Evolutionary conservation across 2,329 filamentous ascomycete species (phyloP).

Genomic region (Phyllosticta citriasiana): DNA sequence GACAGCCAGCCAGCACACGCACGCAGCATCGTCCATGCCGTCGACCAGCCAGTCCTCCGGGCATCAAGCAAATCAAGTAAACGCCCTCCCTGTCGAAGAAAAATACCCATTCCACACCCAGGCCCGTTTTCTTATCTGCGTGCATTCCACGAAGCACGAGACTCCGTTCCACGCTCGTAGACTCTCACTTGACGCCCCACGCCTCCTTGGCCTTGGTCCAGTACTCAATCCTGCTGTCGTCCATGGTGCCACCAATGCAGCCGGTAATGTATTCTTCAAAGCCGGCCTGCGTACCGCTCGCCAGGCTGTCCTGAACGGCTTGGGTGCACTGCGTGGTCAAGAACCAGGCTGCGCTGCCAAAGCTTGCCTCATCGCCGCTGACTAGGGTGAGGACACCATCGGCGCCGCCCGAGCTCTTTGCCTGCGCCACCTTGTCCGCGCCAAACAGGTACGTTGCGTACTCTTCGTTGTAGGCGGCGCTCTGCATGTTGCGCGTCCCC

Average conservation of each 20-base stretch:
- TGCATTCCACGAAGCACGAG: not conserved
- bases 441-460: constrained; percentile 43
- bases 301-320: constrained; percentile 35
- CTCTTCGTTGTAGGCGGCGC: constrained; percentile 41
- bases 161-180: not conserved
- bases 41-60: not conserved
- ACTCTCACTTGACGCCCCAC: constrained; percentile 1
- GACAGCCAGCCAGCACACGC: not conserved
- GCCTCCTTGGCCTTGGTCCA: constrained; percentile 8
- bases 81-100: not conserved
- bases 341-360: constrained; percentile 54
- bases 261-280: constrained; percentile 43
- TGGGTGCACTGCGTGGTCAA: constrained; percentile 43
- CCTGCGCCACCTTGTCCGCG: constrained; percentile 21
- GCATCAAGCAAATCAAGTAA: not conserved
- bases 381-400: constrained; percentile 43
- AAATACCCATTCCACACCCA: not conserved
- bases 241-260: constrained; percentile 8
- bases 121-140: not conserved
- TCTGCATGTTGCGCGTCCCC: constrained; percentile 62
- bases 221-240: constrained; percentile 2
- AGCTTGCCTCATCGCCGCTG: constrained; percentile 41
- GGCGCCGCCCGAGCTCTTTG: constrained; percentile 27
- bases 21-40: not conserved
- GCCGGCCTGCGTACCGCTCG: constrained; percentile 37